Conservation (phyloP, 2,329 filamentous ascomycete species). For the Niveomyces coronatus region DNA sequence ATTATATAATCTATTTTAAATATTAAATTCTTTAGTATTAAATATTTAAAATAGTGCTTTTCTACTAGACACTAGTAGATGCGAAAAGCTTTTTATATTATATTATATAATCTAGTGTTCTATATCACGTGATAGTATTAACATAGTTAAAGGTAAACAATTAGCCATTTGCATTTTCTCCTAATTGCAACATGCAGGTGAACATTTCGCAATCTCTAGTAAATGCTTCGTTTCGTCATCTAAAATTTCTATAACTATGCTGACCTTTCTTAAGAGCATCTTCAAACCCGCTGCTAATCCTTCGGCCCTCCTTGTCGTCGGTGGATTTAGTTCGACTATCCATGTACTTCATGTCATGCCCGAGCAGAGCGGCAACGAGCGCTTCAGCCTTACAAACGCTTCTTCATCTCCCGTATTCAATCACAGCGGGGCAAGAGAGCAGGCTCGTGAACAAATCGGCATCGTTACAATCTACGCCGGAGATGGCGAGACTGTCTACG, state of each 20-base stretch:
- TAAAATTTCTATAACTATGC: background rate
- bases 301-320: constrained; percentile 6
- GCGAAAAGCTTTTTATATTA: too few species aligned
- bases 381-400: background rate
- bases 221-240: background rate
- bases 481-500: constrained; percentile 4
- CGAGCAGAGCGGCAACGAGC: constrained; percentile 1
- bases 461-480: constrained; percentile 4
- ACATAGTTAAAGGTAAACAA: too few species aligned
- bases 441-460: constrained; percentile 5
- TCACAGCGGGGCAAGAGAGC: background rate
- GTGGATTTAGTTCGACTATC: background rate
- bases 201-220: background rate
- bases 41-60: too few species aligned
- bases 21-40: too few species aligned
- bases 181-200: too few species aligned
- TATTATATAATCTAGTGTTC: too few species aligned
- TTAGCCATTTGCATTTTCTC: too few species aligned
- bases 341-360: constrained; percentile 2
- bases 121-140: too few species aligned
- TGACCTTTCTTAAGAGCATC: background rate
- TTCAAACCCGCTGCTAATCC: background rate
- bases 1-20: too few species aligned
- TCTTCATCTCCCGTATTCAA: background rate
- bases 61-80: too few species aligned